Percentiles rank a stretch among this genome's conserved stretches.
Evolutionary conservation across 1,284 basidiomycete genomes (phyloP).

Genomic region (Inonotus obliquus): DNA sequence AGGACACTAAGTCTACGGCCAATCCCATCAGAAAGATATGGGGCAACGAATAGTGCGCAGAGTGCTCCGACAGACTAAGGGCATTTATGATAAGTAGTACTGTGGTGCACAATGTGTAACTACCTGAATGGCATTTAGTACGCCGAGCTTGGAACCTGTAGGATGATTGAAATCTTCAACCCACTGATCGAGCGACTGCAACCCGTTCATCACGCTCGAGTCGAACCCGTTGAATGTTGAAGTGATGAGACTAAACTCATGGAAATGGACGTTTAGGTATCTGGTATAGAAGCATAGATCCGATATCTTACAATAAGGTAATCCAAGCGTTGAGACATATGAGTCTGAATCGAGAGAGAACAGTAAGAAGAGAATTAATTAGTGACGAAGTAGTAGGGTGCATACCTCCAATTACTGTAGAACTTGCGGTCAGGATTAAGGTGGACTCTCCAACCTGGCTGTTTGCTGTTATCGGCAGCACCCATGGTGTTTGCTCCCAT

Average conservation of each 20-base stretch:
- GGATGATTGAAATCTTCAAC: constrained; percentile 33
- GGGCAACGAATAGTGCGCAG: constrained; percentile 62
- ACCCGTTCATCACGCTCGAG: constrained; percentile 27
- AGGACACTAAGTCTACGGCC: constrained; percentile 59
- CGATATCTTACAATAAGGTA: constrained; percentile 15
- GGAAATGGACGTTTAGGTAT: not conserved
- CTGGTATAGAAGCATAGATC: not conserved
- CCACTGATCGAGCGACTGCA: constrained; percentile 24
- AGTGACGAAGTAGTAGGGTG: not conserved
- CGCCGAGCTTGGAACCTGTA: constrained; percentile 27
- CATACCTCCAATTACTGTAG: constrained; percentile 15
- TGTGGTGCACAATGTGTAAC: not conserved
- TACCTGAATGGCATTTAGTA: constrained; percentile 31
- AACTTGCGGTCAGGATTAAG: constrained; percentile 12
- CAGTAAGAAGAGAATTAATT: not conserved
- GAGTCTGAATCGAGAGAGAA: constrained; percentile 8
- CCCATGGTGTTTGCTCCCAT: constrained; percentile 11
- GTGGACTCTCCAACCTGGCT: not conserved
- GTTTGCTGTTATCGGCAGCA: not conserved
- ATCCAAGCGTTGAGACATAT: constrained; percentile 21
- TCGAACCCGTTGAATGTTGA: constrained; percentile 27
- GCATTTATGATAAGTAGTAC: not conserved
- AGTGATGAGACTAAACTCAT: constrained; percentile 20
- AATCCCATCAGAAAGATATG: constrained; percentile 63
- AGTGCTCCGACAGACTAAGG: constrained; percentile 46